These are phyloP conservation scores for Phytophthora niederhauseri DNA, from an alignment of 352 stramenopile genomes.

Conservation along the genomic window DNA sequence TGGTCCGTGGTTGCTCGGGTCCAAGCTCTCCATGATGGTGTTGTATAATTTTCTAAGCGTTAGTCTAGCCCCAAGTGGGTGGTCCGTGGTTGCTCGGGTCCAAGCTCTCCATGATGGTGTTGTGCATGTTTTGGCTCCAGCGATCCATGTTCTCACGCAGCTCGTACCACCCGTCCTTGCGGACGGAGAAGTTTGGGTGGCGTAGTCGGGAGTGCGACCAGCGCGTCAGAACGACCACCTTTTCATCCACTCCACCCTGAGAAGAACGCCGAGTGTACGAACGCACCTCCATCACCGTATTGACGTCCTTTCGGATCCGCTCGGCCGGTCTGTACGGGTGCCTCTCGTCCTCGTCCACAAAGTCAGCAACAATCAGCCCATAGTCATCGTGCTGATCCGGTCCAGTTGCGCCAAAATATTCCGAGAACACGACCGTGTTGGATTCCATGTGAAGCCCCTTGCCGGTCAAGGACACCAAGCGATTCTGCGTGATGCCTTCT, in stretches of 20 bases:
- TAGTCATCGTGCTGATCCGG: conserved; percentile 17
- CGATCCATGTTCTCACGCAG: conserved; percentile 47
- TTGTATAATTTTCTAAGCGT: conserved; percentile 9
- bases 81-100: conserved; percentile 3
- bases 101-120: conserved; percentile 42
- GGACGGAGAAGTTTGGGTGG: conserved; percentile 35
- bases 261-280: conserved; percentile 17
- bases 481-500: conserved; percentile 37
- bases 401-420: conserved; percentile 19
- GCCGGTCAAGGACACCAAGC: conserved; percentile 31
- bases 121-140: conserved; percentile 50
- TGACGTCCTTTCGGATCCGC: conserved; percentile 42
- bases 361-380: conserved; percentile 39
- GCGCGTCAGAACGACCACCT: conserved; percentile 47
- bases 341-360: conserved; percentile 42
- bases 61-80: conserved; percentile 10
- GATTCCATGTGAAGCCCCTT: conserved; percentile 41
- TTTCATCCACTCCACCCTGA: conserved; percentile 18
- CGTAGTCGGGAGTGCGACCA: conserved; percentile 46
- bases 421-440: conserved; percentile 39
- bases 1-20: conserved; percentile 2
- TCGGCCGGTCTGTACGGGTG: conserved; percentile 34
- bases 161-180: conserved; percentile 36
- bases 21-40: conserved; percentile 40
- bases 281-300: conserved; percentile 36